Percentiles rank a stretch among this genome's conserved stretches.
These are phyloP conservation scores for Geotrichum carabidarum DNA, from an alignment of 1,139 yeast genomes.

Conservation along the genomic window DNA sequence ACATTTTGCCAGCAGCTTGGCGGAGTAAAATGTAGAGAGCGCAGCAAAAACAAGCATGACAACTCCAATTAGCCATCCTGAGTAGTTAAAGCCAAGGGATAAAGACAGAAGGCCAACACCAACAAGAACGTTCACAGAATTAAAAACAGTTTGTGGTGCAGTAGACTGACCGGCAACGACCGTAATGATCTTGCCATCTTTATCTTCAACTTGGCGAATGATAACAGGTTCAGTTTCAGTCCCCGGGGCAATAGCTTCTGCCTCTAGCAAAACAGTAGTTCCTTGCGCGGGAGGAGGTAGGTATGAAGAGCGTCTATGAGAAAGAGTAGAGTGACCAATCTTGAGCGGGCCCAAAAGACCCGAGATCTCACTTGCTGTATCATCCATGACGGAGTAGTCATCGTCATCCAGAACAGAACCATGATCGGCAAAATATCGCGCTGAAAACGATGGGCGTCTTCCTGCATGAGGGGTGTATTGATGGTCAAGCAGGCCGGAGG, in stretches of 20 bases:
- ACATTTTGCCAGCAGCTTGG: conserved; percentile 56
- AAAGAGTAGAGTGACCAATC: neutral
- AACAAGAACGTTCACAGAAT: conserved; percentile 74
- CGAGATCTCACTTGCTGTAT: conserved; percentile 6
- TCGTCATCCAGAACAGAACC: conserved; percentile 36
- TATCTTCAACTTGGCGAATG: conserved; percentile 61
- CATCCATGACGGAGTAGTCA: conserved; percentile 11
- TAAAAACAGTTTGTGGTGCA: conserved; percentile 80
- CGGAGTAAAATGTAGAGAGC: conserved; percentile 60
- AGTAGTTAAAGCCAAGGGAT: conserved; percentile 69
- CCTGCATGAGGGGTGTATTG: neutral
- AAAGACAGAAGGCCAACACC: conserved; percentile 84
- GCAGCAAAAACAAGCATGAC: conserved; percentile 54
- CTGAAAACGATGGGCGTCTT: conserved; percentile 19
- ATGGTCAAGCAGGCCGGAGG: conserved; percentile 9
- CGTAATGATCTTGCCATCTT: conserved; percentile 69
- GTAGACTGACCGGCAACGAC: conserved; percentile 82
- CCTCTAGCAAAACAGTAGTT: conserved; percentile 27
- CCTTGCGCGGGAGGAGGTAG: conserved; percentile 25
- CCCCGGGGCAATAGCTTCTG: conserved; percentile 33
- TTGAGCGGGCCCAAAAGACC: conserved; percentile 2
- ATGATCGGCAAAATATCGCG: conserved; percentile 21
- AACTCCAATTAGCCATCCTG: conserved; percentile 77
- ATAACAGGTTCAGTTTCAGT: conserved; percentile 53
- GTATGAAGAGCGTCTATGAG: conserved; percentile 27